Percentiles rank a stretch among this genome's conserved stretches.
These are phyloP conservation scores for Astrephomene gubernaculifera DNA, from an alignment of 139 green algal species.

Conservation along the genomic window DNA sequence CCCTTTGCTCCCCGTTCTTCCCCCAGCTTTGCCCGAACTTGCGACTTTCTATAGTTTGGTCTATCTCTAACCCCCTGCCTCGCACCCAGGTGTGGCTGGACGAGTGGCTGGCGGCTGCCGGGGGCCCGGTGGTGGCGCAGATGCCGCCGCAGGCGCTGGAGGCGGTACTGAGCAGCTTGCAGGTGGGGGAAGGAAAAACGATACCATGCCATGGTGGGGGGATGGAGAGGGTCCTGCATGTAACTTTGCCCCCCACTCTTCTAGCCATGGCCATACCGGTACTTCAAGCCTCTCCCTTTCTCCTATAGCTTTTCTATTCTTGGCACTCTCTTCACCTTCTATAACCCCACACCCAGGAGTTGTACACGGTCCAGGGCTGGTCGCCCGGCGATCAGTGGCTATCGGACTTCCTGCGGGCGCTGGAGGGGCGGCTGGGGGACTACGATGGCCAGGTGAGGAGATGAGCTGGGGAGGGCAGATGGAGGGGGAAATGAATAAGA, in stretches of 20 bases:
- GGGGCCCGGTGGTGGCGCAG: not conserved
- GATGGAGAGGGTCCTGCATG: too few relatives aligned
- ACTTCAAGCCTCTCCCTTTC: not conserved
- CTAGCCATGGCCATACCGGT: not conserved
- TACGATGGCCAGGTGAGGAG: slow-evolving; percentile 22
- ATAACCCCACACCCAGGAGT: not conserved
- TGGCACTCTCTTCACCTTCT: not conserved
- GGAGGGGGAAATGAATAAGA: too few relatives aligned
- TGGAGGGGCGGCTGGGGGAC: slow-evolving; percentile 5
- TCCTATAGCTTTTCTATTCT: not conserved
- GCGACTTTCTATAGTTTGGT: too few relatives aligned
- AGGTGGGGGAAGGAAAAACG: too few relatives aligned
- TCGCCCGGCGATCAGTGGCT: slow-evolving; percentile 13
- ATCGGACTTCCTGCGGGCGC: slow-evolving; percentile 15
- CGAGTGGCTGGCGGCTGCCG: slow-evolving; percentile 27
- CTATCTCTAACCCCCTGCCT: too few relatives aligned
- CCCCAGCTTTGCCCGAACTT: too few relatives aligned
- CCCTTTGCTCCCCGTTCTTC: too few relatives aligned
- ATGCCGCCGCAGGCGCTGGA: slow-evolving; percentile 35
- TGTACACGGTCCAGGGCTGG: slow-evolving; percentile 27
- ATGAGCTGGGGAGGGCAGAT: too few relatives aligned
- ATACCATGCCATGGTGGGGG: too few relatives aligned
- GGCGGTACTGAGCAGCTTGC: slow-evolving; percentile 7
- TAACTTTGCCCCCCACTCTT: too few relatives aligned
- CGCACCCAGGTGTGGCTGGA: slow-evolving; percentile 26